Evolutionary conservation across 352 stramenopile species (phyloP).

Genomic region (Blastocystis sp.): DNA sequence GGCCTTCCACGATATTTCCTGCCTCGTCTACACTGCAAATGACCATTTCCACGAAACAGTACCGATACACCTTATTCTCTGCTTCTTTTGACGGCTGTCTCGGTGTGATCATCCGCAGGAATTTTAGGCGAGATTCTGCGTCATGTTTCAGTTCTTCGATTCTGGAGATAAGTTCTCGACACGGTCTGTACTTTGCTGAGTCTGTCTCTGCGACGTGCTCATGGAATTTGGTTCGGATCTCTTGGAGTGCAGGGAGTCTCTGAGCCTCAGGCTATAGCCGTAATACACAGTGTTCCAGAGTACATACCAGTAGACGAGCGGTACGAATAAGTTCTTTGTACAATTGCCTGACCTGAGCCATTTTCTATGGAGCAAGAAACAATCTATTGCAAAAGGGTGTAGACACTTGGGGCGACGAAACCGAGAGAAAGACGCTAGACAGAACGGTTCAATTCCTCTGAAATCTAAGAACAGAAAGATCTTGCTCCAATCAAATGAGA

Average conservation of each 20-base stretch:
- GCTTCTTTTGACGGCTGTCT: neutral
- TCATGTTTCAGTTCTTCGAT: slow-evolving; percentile 21
- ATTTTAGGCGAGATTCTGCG: slow-evolving; percentile 16
- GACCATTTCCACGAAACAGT: too few species aligned
- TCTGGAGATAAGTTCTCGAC: neutral
- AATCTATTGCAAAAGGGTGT: neutral
- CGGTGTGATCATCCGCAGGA: slow-evolving; percentile 53
- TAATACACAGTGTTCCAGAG: neutral
- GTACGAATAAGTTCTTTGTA: slow-evolving; percentile 13
- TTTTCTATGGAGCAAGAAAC: neutral
- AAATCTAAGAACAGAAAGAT: too few species aligned
- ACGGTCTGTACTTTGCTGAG: neutral
- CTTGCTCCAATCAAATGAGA: neutral
- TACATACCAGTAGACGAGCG: slow-evolving; percentile 24
- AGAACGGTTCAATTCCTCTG: too few species aligned
- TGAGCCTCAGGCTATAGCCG: slow-evolving; percentile 38
- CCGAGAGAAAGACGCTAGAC: neutral
- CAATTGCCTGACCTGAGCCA: slow-evolving; percentile 4
- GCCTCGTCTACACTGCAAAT: slow-evolving; percentile 45
- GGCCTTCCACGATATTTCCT: slow-evolving; percentile 55
- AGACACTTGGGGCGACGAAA: neutral
- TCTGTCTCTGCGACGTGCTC: slow-evolving; percentile 32
- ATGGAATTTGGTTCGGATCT: slow-evolving; percentile 59
- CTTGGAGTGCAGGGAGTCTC: neutral
- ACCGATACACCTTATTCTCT: slow-evolving; percentile 60